phyloP scores from a whole-genome alignment of 495 filamentous ascomycete species.

The Aspergillus egyptiacus region DNA sequence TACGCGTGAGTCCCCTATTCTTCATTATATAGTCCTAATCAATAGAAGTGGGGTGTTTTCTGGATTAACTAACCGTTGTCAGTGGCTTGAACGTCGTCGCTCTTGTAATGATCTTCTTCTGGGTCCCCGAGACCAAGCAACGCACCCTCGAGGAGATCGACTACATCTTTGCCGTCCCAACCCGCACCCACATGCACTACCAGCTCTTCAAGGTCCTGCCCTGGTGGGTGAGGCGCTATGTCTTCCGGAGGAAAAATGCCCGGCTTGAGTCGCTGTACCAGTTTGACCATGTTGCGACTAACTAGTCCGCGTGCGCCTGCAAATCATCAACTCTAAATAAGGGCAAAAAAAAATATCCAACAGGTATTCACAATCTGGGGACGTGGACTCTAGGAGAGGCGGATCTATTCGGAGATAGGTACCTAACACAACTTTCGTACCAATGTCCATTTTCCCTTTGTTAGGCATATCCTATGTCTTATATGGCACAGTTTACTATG shows the following conservation, averaged over 20 bases:
- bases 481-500: not conserved
- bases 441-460: too few relatives aligned
- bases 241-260: conserved; percentile 52
- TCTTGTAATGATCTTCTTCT: conserved; percentile 65
- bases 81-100: conserved; percentile 64
- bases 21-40: not conserved
- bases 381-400: too few relatives aligned
- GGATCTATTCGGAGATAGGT: too few relatives aligned
- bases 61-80: not conserved
- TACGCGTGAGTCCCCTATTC: conserved; percentile 32
- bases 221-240: conserved; percentile 63
- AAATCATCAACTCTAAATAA: not conserved
- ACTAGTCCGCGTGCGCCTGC: not conserved
- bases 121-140: conserved; percentile 74
- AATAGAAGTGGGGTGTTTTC: too few relatives aligned
- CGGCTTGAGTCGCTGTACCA: conserved; percentile 59
- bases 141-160: conserved; percentile 78
- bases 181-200: conserved; percentile 54
- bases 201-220: conserved; percentile 59
- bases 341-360: not conserved
- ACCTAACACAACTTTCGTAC: too few relatives aligned
- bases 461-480: too few relatives aligned
- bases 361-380: too few relatives aligned
- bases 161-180: conserved; percentile 74
- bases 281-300: conserved; percentile 36